Percentiles rank a stretch among this genome's conserved stretches.
Conservation (phyloP, 805 yeast genomes). For the Candida adriatica region DNA sequence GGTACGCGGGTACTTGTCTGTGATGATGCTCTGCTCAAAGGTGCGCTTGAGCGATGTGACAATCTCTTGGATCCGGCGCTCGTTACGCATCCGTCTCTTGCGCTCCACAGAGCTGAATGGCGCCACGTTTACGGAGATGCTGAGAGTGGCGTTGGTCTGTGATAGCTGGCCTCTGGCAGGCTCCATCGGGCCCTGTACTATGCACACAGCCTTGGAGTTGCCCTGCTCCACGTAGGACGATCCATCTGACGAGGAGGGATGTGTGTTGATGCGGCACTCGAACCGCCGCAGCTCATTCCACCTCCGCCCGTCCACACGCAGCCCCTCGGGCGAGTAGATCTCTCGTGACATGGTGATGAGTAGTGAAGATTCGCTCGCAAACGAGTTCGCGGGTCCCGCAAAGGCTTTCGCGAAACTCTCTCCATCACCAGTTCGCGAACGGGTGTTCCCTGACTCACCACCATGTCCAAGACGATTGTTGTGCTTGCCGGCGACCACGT, state of each 20-base stretch:
- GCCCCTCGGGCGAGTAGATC: conserved; percentile 91
- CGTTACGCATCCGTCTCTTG: conserved; percentile 60
- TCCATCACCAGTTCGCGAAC: not conserved
- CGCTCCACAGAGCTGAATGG: conserved; percentile 77
- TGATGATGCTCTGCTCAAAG: conserved; percentile 65
- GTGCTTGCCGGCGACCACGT: conserved; percentile 96
- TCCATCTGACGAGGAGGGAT: conserved; percentile 84
- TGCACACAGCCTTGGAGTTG: conserved; percentile 78
- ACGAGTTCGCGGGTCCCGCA: too few relatives aligned
- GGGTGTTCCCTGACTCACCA: conserved; percentile 1
- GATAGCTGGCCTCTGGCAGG: conserved; percentile 53
- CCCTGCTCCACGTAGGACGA: conserved; percentile 92
- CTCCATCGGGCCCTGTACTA: conserved; percentile 87
- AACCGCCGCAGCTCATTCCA: conserved; percentile 89
- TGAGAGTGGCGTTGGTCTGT: conserved; percentile 47
- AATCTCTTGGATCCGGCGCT: conserved; percentile 62
- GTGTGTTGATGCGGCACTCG: conserved; percentile 78
- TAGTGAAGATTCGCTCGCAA: too few relatives aligned
- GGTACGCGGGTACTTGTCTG: conserved; percentile 76
- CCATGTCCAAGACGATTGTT: conserved; percentile 57
- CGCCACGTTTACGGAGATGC: conserved; percentile 63
- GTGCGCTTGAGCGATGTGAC: conserved; percentile 62
- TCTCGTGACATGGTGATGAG: too few relatives aligned
- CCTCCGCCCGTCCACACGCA: conserved; percentile 88
- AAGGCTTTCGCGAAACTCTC: not conserved